Evolutionary conservation across 2,329 filamentous ascomycete species (phyloP), one percentile per base, ranked within the genome.

Genomic region (Golovinomyces cichoracearum): DNA sequence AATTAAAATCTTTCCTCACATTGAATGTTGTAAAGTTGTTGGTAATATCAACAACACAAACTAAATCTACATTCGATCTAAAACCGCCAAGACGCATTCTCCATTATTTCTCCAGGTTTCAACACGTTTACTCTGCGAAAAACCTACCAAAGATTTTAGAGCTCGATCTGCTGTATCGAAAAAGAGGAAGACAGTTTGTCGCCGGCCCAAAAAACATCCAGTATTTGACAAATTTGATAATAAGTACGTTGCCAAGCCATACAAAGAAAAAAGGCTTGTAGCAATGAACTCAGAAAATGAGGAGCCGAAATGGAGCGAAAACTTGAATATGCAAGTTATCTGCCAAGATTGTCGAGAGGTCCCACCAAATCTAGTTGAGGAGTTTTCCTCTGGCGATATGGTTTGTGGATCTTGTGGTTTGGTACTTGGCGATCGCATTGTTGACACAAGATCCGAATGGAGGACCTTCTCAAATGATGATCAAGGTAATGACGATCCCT

Each of bases 391-490:
- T 31, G 83, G 84, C 54, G 90, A 98, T 63, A 83, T 92, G 62
- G 84, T 98, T 49, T 98, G 90, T 62, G 81, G 74, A 50, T 84
- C 80, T 52, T 98, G 90, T 59, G 90, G 90, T 33, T 71, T 94
- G 29, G 90, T 98, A 5, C 73, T 98, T 26, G 81, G 82, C 51
- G 82, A 88, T 59, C 80, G 84, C 55, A 85, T 90, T 62, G 86
- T 98, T 60, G 92, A 98, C 62, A 92, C 83, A 52, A 81, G 92
- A 53, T 93, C 85, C 45, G 90, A 98, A 67, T 98, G 90, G 90
- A 83, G 90, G 62, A 98, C 90, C 0, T 98, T 98, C 66, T 85
- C 86, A 61, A 95, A 95, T 62, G 90, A 98, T 60, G 92, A 98
- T 62, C 84, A 93, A 63, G 84, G 83, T 59, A 86, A 83, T 60